Percentiles rank a stretch among this genome's conserved stretches.
Evolutionary conservation across 2,329 filamentous ascomycete species (phyloP).

Genomic region (Ramularia endophylla): DNA sequence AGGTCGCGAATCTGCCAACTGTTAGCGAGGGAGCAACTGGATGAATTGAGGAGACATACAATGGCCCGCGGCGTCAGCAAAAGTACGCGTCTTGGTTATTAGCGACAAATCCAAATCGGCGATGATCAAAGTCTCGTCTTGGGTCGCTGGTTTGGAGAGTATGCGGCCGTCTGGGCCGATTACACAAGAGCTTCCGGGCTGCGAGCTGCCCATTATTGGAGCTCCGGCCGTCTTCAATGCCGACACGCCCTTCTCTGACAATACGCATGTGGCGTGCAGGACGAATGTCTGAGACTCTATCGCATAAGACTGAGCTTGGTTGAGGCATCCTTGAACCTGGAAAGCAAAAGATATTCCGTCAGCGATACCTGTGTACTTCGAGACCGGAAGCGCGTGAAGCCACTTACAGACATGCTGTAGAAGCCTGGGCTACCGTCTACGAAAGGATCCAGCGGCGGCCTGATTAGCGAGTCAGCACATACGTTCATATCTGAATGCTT

Average conservation of each 20-base stretch:
- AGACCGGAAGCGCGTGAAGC: too few species aligned
- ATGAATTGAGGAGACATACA: conserved; percentile 20
- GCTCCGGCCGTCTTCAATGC: conserved; percentile 38
- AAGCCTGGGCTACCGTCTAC: conserved; percentile 27
- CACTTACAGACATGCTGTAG: conserved; percentile 30
- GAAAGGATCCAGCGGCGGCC: conserved; percentile 31
- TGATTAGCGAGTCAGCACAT: background rate
- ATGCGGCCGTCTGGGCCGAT: conserved; percentile 49
- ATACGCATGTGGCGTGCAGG: conserved; percentile 46
- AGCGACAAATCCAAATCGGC: conserved; percentile 47
- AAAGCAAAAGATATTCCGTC: too few species aligned
- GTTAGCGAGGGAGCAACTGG: background rate
- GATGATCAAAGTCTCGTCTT: conserved; percentile 43
- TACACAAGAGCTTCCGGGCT: conserved; percentile 46
- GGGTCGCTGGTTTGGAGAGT: conserved; percentile 35
- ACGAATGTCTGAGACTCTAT: conserved; percentile 53
- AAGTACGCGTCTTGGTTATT: conserved; percentile 37
- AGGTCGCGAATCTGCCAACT: conserved; percentile 37
- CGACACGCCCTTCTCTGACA: conserved; percentile 41
- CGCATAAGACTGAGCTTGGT: conserved; percentile 49
- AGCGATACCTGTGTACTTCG: too few species aligned
- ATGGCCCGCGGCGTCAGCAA: conserved; percentile 45
- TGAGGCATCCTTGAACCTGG: conserved; percentile 34
- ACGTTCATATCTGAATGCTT: too few species aligned
- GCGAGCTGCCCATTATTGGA: conserved; percentile 35